Percentiles rank a stretch among this genome's conserved stretches.
Conservation (phyloP, 2,329 filamentous ascomycete species). For the Chrysosphaeria jannelii region DNA sequence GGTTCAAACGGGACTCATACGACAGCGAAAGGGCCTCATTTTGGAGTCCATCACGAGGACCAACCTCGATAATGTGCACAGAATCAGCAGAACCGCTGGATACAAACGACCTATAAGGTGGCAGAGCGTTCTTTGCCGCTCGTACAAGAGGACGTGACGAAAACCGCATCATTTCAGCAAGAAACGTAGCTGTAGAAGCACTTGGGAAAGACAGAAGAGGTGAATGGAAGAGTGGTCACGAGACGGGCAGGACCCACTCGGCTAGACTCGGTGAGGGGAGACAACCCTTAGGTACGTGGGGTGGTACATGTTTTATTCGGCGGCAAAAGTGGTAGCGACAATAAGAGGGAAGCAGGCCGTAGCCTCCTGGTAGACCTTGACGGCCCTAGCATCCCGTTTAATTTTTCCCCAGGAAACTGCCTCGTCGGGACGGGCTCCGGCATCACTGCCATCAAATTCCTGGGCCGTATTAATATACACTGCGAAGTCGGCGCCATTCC, state of each 20-base stretch:
- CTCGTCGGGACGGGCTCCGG: constrained; percentile 80
- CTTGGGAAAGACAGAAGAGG: no score
- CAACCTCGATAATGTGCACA: constrained; percentile 44
- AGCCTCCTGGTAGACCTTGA: constrained; percentile 52
- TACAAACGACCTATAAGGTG: constrained; percentile 2
- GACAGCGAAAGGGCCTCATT: constrained; percentile 50
- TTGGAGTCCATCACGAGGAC: constrained; percentile 61
- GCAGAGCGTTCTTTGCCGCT: no score
- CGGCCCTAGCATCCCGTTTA: constrained; percentile 57
- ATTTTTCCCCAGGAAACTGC: constrained; percentile 98
- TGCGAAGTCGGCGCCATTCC: constrained; percentile 85
- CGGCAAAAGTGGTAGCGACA: constrained; percentile 35
- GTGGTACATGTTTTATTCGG: no score
- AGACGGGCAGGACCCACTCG: no score
- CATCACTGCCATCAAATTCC: constrained; percentile 93
- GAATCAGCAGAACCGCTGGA: no score
- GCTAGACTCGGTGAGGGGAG: no score
- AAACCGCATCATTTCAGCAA: no score
- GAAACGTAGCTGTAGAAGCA: no score
- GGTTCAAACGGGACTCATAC: constrained; percentile 41
- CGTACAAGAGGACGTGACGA: no score
- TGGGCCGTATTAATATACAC: constrained; percentile 96
- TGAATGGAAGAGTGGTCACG: no score
- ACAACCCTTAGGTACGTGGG: no score
- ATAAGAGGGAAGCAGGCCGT: constrained; percentile 35